Evolutionary conservation across 352 stramenopile species (phyloP), one percentile per base, ranked within the genome.

Genomic region (Phytophthora melonis): DNA sequence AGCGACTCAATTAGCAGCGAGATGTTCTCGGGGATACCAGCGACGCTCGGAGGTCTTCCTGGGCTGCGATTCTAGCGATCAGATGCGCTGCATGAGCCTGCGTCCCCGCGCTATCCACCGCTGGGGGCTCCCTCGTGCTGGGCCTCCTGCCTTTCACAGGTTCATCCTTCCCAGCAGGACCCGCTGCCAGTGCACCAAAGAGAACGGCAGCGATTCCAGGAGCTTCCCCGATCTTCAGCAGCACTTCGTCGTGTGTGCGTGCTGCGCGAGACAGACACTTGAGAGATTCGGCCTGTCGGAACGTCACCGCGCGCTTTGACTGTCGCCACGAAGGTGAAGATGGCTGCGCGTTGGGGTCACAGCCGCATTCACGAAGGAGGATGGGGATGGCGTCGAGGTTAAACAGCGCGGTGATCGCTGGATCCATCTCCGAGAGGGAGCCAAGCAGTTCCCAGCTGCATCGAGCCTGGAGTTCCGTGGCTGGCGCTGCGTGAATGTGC

Each of bases 1-100:
- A 95, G 78, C 0, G 83, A 82, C 45, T 95, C 88, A 32, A 95
- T 90, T 8, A 95, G 66, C 2, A 80, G 70, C 3, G 83, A 75
- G 14, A 93, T 70, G 43, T 90, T 83, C 5, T 92, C 86, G 80
- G 79, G 0, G 82, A 87, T 3, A 93, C 70, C 14, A 92, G 41
- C 8, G 82, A 83, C 1, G 80, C 80, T 13, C 81, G 75, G 14
- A 92, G 68, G 18, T 82, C 75, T 61, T 93, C 86, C 64, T 88
- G 79, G 7, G 74, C 79, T 19, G 83, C 64, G 23, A 92, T 80
- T 11, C 81, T 71, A 1, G 87, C 78, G 27, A 95, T 84, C 45
- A 95, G 55, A 43, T 90, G 84, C 0, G 86, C 82, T 0, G 88
- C 85, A 25, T 93, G 78, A 47, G 82, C 74, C 47, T 95, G 86